phyloP scores from a whole-genome alignment of 2,329 filamentous ascomycete species.

The Diaporthe sp. region DNA sequence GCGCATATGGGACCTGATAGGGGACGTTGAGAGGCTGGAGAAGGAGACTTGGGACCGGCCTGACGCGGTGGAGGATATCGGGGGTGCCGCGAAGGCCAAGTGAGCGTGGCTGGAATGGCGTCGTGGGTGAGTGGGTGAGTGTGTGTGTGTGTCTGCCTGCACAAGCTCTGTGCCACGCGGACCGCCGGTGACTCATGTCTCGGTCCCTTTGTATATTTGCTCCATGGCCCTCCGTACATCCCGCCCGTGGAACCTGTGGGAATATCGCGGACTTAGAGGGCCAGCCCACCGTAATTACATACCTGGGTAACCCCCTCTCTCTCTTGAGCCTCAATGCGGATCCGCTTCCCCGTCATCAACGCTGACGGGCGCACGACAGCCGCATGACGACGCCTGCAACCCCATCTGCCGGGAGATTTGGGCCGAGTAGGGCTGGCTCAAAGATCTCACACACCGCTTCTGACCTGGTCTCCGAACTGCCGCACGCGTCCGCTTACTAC shows the following conservation, averaged over 20 bases:
- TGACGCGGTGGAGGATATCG: constrained; percentile 79
- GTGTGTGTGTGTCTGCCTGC: not conserved
- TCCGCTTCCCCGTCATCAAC: not conserved
- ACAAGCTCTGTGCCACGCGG: not conserved
- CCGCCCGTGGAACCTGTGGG: not conserved
- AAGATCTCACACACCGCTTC: not conserved
- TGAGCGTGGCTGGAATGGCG: not conserved
- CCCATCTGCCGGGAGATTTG: not conserved
- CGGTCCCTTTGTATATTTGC: not conserved
- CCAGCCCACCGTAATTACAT: constrained; percentile 7
- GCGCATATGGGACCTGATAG: constrained; percentile 68
- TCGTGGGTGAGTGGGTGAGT: not conserved
- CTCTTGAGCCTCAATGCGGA: constrained; percentile 26
- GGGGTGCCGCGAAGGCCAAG: constrained; percentile 50
- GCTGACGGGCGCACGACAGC: constrained; percentile 13
- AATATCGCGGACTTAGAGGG: constrained; percentile 14
- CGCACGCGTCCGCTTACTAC: not conserved
- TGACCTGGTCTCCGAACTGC: not conserved
- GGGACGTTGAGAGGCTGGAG: constrained; percentile 74
- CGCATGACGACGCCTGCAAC: constrained; percentile 4
- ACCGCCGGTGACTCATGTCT: not conserved
- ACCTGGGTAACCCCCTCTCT: too few species aligned
- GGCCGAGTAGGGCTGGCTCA: constrained; percentile 5
- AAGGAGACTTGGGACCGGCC: constrained; percentile 78
- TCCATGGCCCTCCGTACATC: not conserved